phyloP scores from a whole-genome alignment of 2,329 filamentous ascomycete genomes.

The Intubia oerlemansii region DNA sequence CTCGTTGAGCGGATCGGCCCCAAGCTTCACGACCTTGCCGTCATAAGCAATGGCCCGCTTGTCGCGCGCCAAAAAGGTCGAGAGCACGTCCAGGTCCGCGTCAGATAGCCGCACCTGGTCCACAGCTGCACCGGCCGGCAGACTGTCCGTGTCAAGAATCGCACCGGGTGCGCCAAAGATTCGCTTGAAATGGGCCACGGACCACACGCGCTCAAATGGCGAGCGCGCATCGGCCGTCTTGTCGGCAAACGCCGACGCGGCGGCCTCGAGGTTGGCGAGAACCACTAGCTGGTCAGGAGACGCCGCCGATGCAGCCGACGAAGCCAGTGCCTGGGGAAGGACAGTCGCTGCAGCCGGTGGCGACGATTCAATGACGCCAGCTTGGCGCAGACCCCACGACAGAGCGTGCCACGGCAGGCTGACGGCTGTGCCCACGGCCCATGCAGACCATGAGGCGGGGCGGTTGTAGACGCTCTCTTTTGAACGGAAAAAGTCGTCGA shows the following conservation, averaged over 20 bases:
- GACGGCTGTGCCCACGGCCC: conserved; percentile 50
- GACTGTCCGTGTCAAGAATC: conserved; percentile 16
- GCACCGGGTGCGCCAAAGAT: conserved; percentile 25
- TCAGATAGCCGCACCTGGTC: conserved; percentile 32
- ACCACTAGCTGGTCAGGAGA: conserved; percentile 40
- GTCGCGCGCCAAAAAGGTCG: conserved; percentile 49
- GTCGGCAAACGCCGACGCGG: conserved; percentile 30
- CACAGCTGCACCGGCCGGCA: background rate
- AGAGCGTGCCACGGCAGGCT: conserved; percentile 48
- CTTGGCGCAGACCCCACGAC: conserved; percentile 51
- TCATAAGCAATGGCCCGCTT: conserved; percentile 37
- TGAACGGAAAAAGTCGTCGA: conserved; percentile 43
- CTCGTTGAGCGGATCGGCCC: conserved; percentile 47
- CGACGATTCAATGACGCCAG: conserved; percentile 38
- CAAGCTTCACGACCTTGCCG: conserved; percentile 55
- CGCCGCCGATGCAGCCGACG: background rate
- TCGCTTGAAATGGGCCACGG: conserved; percentile 39
- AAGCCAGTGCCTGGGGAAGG: conserved; percentile 1
- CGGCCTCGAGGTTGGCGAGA: conserved; percentile 37
- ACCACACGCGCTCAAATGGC: conserved; percentile 45
- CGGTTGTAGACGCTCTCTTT: conserved; percentile 51
- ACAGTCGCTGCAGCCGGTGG: conserved; percentile 11
- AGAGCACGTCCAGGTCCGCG: conserved; percentile 45
- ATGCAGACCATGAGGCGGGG: conserved; percentile 42
- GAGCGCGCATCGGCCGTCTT: conserved; percentile 20